phyloP scores from a whole-genome alignment of 768 basidiomycete species.

The Tylopilus felleus region DNA sequence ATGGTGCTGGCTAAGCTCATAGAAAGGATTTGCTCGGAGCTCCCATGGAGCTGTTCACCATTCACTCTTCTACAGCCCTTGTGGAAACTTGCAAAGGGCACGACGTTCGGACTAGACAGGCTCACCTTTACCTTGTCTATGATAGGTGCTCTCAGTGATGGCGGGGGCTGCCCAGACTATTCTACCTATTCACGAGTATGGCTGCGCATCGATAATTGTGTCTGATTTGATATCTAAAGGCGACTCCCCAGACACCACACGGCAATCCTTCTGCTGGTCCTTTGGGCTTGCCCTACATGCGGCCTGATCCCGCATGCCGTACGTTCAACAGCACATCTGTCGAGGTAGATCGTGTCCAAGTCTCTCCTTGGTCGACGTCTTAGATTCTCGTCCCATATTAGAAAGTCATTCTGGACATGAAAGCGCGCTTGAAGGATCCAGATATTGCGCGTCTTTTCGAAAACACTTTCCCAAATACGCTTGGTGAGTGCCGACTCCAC shows the following conservation, averaged over 20 bases:
- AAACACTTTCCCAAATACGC: conserved; percentile 79
- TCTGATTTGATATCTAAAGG: background rate
- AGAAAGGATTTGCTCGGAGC: background rate
- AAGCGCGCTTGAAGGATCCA: conserved; percentile 64
- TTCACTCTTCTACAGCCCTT: conserved; percentile 1
- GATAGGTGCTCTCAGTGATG: conserved; percentile 19
- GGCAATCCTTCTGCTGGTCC: conserved; percentile 58
- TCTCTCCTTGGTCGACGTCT: background rate
- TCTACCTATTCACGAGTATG: conserved; percentile 55
- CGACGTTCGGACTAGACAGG: conserved; percentile 25
- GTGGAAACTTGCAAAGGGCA: conserved; percentile 8
- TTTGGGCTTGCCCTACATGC: conserved; percentile 67
- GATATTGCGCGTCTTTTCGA: conserved; percentile 77
- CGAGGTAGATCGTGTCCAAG: conserved; percentile 44
- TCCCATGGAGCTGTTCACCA: conserved; percentile 4
- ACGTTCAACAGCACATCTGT: conserved; percentile 76
- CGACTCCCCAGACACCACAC: conserved; percentile 47
- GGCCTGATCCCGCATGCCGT: conserved; percentile 63
- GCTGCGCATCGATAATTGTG: background rate
- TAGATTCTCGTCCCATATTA: conserved; percentile 22
- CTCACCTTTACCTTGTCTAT: conserved; percentile 21
- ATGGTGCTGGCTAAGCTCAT: conserved; percentile 11
- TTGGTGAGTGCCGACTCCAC: conserved; percentile 44
- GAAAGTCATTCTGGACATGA: conserved; percentile 78
- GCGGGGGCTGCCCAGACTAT: conserved; percentile 56